Base-by-base conservation (phyloP, 176 grass and related monocot species). In the Carex littledalei region DNA sequence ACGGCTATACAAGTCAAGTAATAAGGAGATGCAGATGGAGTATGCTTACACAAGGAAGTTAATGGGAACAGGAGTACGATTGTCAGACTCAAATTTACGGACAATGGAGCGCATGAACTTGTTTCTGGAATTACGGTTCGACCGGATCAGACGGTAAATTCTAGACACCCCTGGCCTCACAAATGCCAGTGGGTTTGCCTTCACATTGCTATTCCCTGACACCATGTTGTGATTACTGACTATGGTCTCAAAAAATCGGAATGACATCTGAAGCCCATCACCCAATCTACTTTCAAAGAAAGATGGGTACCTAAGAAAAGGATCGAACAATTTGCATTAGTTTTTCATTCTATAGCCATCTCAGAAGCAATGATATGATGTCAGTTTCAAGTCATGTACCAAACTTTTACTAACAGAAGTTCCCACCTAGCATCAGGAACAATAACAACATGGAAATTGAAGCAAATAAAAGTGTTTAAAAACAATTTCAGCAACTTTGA, bases 51-150 rank as follows among this genome's bases (percentile, higher is more conserved):
- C 78, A 74, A 96, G 90, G 92, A 99, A 99, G 81, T 80, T 86
- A 67, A 95, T 45, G 60, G 90, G 79, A 55, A 87, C 84, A 67
- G 87, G 89, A 89, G 80, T 96, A 64, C 90, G 83, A 72, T 85
- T 70, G 37, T 85, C 90, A 74, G 87, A 87, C 74, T 92, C 90
- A 67, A 95, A 99, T 89, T 99, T 99, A 63, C 88, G 87, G 47
- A 99, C 81, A 84, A 99, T 94, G 63, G 93, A 99, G 87, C 93
- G 90, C 18, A 99, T 89, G 86, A 99, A 99, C 83, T 99, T 99
- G 87, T 99, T 96, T 86, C 97, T 99, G 67, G 93, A 95, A 89
- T 89, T 88, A 74, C 88, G 88, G 86, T 99, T 99, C 79, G 89
- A 87, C 83, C 91, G 83, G 45, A 96, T 96, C 83, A 99, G 91